These are phyloP conservation scores for Dendryphion nanum DNA, from an alignment of 2,329 filamentous ascomycete species.

Conservation along the genomic window DNA sequence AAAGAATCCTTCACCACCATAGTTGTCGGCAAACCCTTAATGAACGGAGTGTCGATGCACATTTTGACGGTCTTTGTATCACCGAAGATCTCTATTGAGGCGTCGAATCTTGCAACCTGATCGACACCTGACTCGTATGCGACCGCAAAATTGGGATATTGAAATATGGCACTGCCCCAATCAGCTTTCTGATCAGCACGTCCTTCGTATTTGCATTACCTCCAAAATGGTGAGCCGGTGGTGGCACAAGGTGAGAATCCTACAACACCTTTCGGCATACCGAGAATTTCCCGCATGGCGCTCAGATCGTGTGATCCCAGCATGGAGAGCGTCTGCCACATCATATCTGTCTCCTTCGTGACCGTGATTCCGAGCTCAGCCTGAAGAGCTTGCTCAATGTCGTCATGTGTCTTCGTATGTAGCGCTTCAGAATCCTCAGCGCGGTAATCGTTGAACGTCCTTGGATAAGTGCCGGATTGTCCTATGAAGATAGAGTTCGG, in stretches of 20 bases:
- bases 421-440: not conserved
- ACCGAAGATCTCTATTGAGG: conserved; percentile 54
- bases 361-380: conserved; percentile 14
- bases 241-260: conserved; percentile 14
- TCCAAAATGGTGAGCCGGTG: conserved; percentile 6
- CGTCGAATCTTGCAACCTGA: conserved; percentile 53
- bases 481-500: conserved; percentile 52
- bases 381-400: conserved; percentile 4
- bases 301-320: conserved; percentile 57
- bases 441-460: conserved; percentile 44
- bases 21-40: conserved; percentile 50
- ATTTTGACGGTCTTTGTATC: conserved; percentile 55
- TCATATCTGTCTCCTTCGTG: not conserved
- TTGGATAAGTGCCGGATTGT: conserved; percentile 51
- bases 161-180: conserved; percentile 9
- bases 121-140: conserved; percentile 59
- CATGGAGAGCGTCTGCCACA: conserved; percentile 18
- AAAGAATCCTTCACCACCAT: conserved; percentile 16
- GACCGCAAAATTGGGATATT: conserved; percentile 46
- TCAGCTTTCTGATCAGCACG: not conserved
- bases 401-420: not conserved
- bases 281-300: conserved; percentile 51
- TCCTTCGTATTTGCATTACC: not conserved
- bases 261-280: conserved; percentile 46
- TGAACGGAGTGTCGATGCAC: conserved; percentile 57